Evolutionary conservation across 2,329 filamentous ascomycete genomes (phyloP).

Genomic region (Aspergillus japonicus): DNA sequence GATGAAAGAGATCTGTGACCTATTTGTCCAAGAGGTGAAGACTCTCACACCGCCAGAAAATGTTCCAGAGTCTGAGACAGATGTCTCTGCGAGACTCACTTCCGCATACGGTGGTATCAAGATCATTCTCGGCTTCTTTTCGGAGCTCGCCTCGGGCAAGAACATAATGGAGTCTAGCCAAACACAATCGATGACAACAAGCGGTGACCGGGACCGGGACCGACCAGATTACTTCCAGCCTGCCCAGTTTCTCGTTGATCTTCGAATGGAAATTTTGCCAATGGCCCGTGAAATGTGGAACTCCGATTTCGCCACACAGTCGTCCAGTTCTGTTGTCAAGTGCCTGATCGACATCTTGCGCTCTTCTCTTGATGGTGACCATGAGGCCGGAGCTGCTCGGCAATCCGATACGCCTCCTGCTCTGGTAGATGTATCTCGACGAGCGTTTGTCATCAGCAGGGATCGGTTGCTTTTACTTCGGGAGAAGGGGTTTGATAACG

Average conservation of each 20-base stretch:
- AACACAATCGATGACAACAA: conserved; percentile 52
- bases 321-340: conserved; percentile 72
- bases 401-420: conserved; percentile 59
- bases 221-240: conserved; percentile 63
- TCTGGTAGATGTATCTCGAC: conserved; percentile 47
- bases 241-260: conserved; percentile 79
- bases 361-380: conserved; percentile 72
- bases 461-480: conserved; percentile 47
- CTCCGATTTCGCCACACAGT: conserved; percentile 77
- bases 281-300: conserved; percentile 79
- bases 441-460: conserved; percentile 53
- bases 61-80: conserved; percentile 38
- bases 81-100: conserved; percentile 45
- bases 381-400: conserved; percentile 65
- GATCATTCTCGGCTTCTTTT: conserved; percentile 80
- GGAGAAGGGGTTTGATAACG: conserved; percentile 55
- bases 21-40: conserved; percentile 63
- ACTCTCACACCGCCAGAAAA: conserved; percentile 46
- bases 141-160: conserved; percentile 72
- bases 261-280: conserved; percentile 77
- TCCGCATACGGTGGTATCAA: conserved; percentile 66
- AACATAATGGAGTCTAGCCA: conserved; percentile 74
- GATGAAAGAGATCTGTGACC: conserved; percentile 69
- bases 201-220: conserved; percentile 55
- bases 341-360: conserved; percentile 81